Evolutionary conservation across 345 rosid genomes (phyloP), one percentile per base, ranked within the genome.

Genomic region (Cardamine occulta): DNA sequence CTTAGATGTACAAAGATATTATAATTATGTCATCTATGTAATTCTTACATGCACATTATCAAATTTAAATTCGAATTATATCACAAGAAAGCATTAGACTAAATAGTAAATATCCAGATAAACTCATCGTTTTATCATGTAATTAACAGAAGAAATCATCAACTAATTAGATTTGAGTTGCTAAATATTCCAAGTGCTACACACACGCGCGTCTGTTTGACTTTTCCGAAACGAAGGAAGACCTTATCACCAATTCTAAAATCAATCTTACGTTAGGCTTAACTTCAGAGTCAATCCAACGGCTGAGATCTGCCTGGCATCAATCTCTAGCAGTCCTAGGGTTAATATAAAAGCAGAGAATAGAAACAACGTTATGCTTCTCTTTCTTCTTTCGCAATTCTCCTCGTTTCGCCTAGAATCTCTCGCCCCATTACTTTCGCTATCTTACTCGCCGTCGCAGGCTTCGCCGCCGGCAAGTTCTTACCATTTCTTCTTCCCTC

Each of bases 1-100:
- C 70, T 70, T 42, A 76, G 97, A 83, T 88, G 68, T 52, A 85
- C 68, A 55, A n/a, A n/a, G n/a, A n/a, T n/a, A n/a, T n/a, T n/a
- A n/a, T n/a, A n/a, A n/a, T n/a, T n/a, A n/a, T n/a, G n/a, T n/a
- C n/a, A n/a, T n/a, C n/a, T n/a, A n/a, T n/a, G n/a, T n/a, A n/a
- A n/a, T n/a, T n/a, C n/a, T n/a, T n/a, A n/a, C n/a, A n/a, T n/a
- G n/a, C n/a, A n/a, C n/a, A n/a, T n/a, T n/a, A n/a, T n/a, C n/a
- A n/a, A n/a, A n/a, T n/a, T n/a, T n/a, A n/a, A n/a, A n/a, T n/a
- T n/a, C n/a, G n/a, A n/a, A n/a, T n/a, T n/a, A n/a, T n/a, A n/a
- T n/a, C n/a, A n/a, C 44, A 39, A 39, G 15, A 39, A 39, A 12
- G 6, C 15, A 40, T 40, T 40, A 40, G 15, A 40, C 15, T 11